phyloP scores from a whole-genome alignment of 2,329 filamentous ascomycete species.

The Xylariaceae sp. region DNA sequence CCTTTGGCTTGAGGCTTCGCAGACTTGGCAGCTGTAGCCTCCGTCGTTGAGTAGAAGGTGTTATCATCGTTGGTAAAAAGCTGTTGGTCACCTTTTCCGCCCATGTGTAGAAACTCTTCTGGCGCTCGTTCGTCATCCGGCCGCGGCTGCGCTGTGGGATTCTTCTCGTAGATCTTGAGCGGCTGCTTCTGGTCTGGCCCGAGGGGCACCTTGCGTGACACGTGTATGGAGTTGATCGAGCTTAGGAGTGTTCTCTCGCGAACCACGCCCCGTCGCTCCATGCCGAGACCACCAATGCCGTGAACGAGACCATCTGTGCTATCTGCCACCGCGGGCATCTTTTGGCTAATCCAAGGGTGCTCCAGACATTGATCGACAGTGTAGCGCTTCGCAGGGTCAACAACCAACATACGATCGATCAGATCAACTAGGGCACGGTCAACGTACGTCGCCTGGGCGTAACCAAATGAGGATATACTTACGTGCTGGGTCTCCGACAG shows the following conservation, averaged over 20 bases:
- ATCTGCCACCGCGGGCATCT: slow-evolving; percentile 59
- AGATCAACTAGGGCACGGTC: slow-evolving; percentile 58
- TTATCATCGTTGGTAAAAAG: slow-evolving; percentile 62
- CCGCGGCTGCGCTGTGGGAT: slow-evolving; percentile 45
- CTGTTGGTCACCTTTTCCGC: slow-evolving; percentile 76
- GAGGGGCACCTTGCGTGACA: slow-evolving; percentile 47
- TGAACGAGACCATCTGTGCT: slow-evolving; percentile 89
- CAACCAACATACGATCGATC: slow-evolving; percentile 90
- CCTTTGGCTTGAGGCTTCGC: slow-evolving; percentile 23
- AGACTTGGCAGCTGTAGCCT: slow-evolving; percentile 30
- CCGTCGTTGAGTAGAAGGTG: slow-evolving; percentile 44
- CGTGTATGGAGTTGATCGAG: slow-evolving; percentile 67
- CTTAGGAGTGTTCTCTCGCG: slow-evolving; percentile 83
- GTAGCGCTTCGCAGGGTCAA: slow-evolving; percentile 76
- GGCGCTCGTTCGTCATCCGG: slow-evolving; percentile 64
- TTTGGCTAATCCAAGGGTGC: slow-evolving; percentile 81
- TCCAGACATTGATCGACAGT: slow-evolving; percentile 85
- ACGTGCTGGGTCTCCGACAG: slow-evolving; percentile 75
- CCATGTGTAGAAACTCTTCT: slow-evolving; percentile 75
- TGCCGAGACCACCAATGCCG: slow-evolving; percentile 76
- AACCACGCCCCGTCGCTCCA: slow-evolving; percentile 71
- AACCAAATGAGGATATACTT: slow-evolving; percentile 28
- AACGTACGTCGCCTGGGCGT: slow-evolving; percentile 3
- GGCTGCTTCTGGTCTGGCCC: slow-evolving; percentile 53
- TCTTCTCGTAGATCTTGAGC: slow-evolving; percentile 73